Evolutionary conservation across 495 filamentous ascomycete species (phyloP).

Genomic region (Lophiostoma macrostomum): DNA sequence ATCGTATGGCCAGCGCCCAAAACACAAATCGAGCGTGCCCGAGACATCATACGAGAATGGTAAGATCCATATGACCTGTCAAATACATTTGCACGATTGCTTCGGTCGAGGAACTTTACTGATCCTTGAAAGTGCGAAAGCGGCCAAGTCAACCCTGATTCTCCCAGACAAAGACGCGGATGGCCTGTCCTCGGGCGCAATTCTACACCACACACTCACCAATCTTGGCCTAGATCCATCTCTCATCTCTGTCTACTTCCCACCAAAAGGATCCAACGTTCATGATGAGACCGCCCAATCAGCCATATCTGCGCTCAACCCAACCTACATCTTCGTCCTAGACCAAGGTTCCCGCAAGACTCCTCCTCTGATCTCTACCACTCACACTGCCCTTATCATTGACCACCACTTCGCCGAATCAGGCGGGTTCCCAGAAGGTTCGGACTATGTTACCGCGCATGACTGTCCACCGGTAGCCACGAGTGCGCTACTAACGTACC

Average conservation of each 20-base stretch:
- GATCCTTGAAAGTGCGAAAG: constrained; percentile 21
- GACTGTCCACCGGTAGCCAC: constrained; percentile 57
- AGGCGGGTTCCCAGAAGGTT: constrained; percentile 51
- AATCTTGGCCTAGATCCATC: constrained; percentile 47
- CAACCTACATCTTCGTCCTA: constrained; percentile 55
- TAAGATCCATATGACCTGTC: constrained; percentile 31
- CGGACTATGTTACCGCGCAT: constrained; percentile 52
- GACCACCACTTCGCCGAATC: constrained; percentile 55
- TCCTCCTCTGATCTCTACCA: constrained; percentile 47
- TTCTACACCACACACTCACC: constrained; percentile 53
- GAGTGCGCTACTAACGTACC: constrained; percentile 55
- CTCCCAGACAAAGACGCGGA: constrained; percentile 63
- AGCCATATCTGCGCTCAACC: constrained; percentile 46
- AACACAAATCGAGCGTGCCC: constrained; percentile 47
- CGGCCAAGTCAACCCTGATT: constrained; percentile 44
- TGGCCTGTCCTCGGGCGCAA: constrained; percentile 57
- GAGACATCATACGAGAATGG: constrained; percentile 52
- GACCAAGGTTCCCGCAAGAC: constrained; percentile 56
- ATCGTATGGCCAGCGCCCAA: constrained; percentile 55
- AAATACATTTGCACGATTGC: too few species aligned
- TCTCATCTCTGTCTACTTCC: constrained; percentile 51
- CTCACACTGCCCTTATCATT: constrained; percentile 50
- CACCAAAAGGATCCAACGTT: constrained; percentile 52
- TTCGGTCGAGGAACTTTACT: not conserved
- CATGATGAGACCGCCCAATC: constrained; percentile 48